Base-by-base conservation (phyloP, 257 asterid species). In the Cordia subcordata region DNA sequence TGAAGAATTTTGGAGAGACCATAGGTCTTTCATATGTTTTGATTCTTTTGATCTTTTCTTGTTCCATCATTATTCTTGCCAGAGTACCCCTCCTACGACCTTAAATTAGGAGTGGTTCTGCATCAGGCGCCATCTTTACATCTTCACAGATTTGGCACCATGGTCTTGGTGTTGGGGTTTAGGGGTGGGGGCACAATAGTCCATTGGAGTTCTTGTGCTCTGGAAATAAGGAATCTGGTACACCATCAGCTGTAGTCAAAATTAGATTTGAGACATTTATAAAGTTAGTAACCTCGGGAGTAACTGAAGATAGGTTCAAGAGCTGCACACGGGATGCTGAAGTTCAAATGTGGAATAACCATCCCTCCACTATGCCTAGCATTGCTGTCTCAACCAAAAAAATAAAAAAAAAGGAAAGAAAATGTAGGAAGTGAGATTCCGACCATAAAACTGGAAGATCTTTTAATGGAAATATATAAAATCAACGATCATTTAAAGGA, bases 361-460 rank as follows among this genome's bases (percentile, higher is more conserved):
- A 85, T 81, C 59, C 97, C 97, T 66, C 97, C 97, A 72, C 97
- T 97, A 21, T 93, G 99, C 78, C 85, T 89, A 18, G 99, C 97
- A 61, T 93, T 93, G 83, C 99, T 93, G 86, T 19, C 37, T 52
- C 57, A 52, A 14, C 33, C 4, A 52, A 52, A 18, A 20, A 18
- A 46, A 3, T 46, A 33, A 53, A 50, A 54, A 62, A 67, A 45
- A 70, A 40, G 68, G 33, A 38, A 49, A n/a, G n/a, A n/a, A 42
- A 45, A 40, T 13, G 53, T 50, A 58, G 55, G 64, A 53, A 17
- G 57, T 44, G 18, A 60, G 46, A 42, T 47, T 58, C 72, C 49
- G 53, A 51, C 44, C 5, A 33, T 58, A 72, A 20, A 14, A 37
- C 23, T 50, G 47, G 18, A 60, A 60, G 45, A 13, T 9, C 14